Conservation (phyloP, 768 basidiomycete species). For the Russula sp. region DNA sequence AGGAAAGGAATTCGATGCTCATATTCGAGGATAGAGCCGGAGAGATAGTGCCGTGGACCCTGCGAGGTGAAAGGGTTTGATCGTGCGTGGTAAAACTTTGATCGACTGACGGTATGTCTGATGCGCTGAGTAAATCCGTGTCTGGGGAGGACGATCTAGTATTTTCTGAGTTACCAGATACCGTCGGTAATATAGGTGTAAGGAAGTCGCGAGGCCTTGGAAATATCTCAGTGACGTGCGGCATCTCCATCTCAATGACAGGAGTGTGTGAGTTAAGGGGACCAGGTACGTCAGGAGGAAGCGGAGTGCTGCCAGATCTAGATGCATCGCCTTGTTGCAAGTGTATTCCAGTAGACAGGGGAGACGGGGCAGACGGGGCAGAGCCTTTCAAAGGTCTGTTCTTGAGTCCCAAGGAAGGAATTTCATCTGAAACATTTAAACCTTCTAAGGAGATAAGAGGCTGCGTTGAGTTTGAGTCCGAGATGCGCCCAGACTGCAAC, state of each 20-base stretch:
- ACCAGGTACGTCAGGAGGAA: not conserved
- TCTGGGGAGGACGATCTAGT: not conserved
- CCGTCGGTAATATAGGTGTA: not conserved
- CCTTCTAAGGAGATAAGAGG: slow-evolving; percentile 4
- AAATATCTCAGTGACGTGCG: not conserved
- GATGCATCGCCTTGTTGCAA: not conserved
- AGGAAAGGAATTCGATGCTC: slow-evolving; percentile 11
- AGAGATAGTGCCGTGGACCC: not conserved
- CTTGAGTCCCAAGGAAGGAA: not conserved
- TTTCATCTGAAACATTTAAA: not conserved
- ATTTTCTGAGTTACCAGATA: not conserved
- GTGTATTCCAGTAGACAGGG: not conserved
- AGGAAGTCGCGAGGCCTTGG: not conserved
- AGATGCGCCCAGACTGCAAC: not conserved
- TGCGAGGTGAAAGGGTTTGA: not conserved
- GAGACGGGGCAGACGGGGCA: not conserved
- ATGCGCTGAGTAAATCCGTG: not conserved
- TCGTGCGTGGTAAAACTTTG: slow-evolving; percentile 2
- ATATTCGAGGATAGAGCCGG: slow-evolving; percentile 10
- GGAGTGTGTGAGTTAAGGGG: not conserved
- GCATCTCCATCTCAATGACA: not conserved
- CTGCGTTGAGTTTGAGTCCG: not conserved
- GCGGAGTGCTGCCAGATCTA: not conserved
- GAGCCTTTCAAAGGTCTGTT: not conserved
- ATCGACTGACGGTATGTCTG: not conserved